Evolutionary conservation across 2,329 filamentous ascomycete genomes (phyloP).

Genomic region (Aspergillus tanneri): DNA sequence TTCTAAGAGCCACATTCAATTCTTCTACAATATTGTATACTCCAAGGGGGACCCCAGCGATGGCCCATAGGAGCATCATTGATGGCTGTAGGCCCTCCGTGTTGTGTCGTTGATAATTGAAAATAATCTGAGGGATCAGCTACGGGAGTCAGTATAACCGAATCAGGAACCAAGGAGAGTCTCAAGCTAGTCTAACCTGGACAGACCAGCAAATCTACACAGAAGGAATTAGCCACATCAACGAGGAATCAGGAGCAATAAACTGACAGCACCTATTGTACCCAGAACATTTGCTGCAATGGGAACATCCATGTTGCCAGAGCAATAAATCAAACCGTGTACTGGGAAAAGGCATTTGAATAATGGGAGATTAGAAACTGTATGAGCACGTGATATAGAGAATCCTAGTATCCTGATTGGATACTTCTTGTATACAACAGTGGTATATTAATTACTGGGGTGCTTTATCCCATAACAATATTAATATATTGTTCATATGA

Average conservation of each 20-base stretch:
- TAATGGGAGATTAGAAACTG: no score
- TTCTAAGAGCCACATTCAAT: constrained; percentile 54
- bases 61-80: constrained; percentile 70
- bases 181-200: constrained; percentile 47
- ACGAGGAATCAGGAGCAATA: background rate
- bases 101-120: constrained; percentile 66
- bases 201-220: constrained; percentile 62
- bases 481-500: no score
- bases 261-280: constrained; percentile 31
- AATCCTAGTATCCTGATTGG: no score
- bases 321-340: no score
- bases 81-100: constrained; percentile 64
- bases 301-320: constrained; percentile 28
- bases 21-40: constrained; percentile 58
- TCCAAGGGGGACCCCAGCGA: constrained; percentile 66
- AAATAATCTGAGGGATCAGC: constrained; percentile 67
- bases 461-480: no score
- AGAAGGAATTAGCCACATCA: constrained; percentile 1
- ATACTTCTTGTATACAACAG: no score
- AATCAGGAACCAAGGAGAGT: background rate
- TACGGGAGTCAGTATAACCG: constrained; percentile 32
- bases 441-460: no score
- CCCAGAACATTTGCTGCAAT: constrained; percentile 32
- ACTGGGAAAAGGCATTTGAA: no score
- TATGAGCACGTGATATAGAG: no score